A percentile compares a stretch with the other conserved stretches of the same genome.
phyloP scores from a whole-genome alignment of 2,329 filamentous ascomycete species.

The Fusarium xylarioides region DNA sequence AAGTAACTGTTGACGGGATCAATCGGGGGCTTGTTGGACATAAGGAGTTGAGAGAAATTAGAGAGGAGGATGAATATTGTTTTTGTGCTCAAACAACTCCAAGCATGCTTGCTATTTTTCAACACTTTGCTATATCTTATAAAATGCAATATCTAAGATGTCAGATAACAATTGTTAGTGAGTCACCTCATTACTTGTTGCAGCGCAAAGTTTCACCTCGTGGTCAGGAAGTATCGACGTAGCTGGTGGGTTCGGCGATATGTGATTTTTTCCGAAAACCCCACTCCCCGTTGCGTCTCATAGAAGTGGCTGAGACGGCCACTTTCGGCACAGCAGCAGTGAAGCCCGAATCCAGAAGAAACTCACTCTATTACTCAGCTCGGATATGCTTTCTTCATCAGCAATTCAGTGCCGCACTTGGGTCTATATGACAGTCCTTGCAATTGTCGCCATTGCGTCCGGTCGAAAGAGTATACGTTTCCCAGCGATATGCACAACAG shows the following conservation, averaged over 20 bases:
- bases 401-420: no score
- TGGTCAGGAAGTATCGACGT: neutral
- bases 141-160: rapidly evolving
- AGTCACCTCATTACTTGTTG: neutral
- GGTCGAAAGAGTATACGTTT: neutral
- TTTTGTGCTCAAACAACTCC: neutral
- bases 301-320: neutral
- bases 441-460: neutral
- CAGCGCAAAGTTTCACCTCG: neutral
- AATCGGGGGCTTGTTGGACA: no score
- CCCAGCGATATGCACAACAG: neutral
- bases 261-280: no score
- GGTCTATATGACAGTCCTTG: neutral
- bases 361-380: no score
- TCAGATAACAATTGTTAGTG: rapidly evolving
- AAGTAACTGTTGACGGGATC: no score
- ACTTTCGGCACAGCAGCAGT: neutral
- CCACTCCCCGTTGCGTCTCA: rapidly evolving
- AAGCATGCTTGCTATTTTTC: no score
- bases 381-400: neutral
- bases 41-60: rapidly evolving
- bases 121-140: neutral
- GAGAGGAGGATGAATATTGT: neutral
- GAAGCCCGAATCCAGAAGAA: no score
- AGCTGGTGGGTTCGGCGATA: neutral